Percentiles rank a stretch among this genome's conserved stretches.
phyloP scores from a whole-genome alignment of 768 basidiomycete species.

The Hemileccinum rubropunctum region DNA sequence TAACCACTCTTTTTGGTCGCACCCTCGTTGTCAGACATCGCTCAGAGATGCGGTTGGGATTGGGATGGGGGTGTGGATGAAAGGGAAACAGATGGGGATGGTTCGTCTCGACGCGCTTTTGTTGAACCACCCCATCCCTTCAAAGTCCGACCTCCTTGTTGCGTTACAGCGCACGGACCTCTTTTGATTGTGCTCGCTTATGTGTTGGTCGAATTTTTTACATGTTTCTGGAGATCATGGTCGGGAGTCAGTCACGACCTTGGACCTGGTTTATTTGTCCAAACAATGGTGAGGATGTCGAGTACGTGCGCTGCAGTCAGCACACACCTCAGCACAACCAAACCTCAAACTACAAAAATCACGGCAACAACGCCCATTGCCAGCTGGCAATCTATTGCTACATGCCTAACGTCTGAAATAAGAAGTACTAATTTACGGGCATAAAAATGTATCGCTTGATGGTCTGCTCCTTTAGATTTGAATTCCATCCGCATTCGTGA shows the following conservation, averaged over 20 bases:
- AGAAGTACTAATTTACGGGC: slow-evolving; percentile 5
- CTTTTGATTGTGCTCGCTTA: slow-evolving; percentile 24
- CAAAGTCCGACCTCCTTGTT: slow-evolving; percentile 36
- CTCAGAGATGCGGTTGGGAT: slow-evolving; percentile 17
- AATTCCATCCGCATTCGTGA: slow-evolving; percentile 20
- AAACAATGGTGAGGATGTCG: slow-evolving; percentile 19
- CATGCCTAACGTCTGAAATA: not conserved
- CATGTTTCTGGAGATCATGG: slow-evolving; percentile 10
- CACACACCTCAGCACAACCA: not conserved
- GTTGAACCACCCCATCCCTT: slow-evolving; percentile 37
- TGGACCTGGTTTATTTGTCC: slow-evolving; percentile 29
- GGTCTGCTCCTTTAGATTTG: slow-evolving; percentile 9
- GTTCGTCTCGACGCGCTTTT: slow-evolving; percentile 41
- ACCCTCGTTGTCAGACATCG: slow-evolving; percentile 37
- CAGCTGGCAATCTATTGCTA: no score
- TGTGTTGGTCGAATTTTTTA: slow-evolving; percentile 18
- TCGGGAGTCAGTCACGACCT: slow-evolving; percentile 12
- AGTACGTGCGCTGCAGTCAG: not conserved
- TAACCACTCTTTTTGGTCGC: slow-evolving; percentile 48
- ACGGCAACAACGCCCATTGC: not conserved
- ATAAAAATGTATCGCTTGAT: slow-evolving; percentile 1
- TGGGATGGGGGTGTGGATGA: slow-evolving; percentile 23
- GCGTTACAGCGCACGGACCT: slow-evolving; percentile 37
- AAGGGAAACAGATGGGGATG: slow-evolving; percentile 31
- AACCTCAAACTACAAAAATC: not conserved